These are phyloP conservation scores for Puccinia hordei DNA, from an alignment of 1,284 basidiomycete species.

Conservation along the genomic window DNA sequence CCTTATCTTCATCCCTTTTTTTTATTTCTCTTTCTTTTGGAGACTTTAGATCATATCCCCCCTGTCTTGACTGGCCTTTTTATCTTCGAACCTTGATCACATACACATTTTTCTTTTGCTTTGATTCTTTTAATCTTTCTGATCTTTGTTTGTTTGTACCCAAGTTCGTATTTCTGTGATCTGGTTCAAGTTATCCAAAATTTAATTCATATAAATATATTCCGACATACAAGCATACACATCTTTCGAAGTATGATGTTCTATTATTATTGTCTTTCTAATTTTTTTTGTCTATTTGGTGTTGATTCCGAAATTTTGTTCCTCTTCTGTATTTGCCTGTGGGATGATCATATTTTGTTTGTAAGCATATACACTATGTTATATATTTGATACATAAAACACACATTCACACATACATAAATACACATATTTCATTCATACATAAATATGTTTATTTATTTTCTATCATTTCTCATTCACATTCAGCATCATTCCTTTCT, in stretches of 20 bases:
- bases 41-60: slow-evolving; percentile 1
- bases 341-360: slow-evolving; percentile 8
- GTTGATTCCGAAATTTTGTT: not conserved
- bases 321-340: slow-evolving; percentile 1
- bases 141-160: slow-evolving; percentile 10
- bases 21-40: not conserved
- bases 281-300: not conserved
- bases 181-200: slow-evolving; percentile 1
- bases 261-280: slow-evolving; percentile 4
- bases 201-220: slow-evolving; percentile 7
- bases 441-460: too few species aligned
- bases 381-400: too few species aligned
- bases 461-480: too few species aligned
- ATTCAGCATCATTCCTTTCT: not conserved
- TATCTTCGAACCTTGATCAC: too few species aligned
- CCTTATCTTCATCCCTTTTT: not conserved
- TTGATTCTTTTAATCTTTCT: too few species aligned
- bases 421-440: not conserved
- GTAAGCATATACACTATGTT: not conserved
- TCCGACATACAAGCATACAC: not conserved
- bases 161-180: slow-evolving; percentile 22
- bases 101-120: too few species aligned
- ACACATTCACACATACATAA: not conserved
- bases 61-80: not conserved
- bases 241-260: not conserved